phyloP scores from a whole-genome alignment of 192 early-diverging fungal species.

The Phycomyces blakesleeanus region DNA sequence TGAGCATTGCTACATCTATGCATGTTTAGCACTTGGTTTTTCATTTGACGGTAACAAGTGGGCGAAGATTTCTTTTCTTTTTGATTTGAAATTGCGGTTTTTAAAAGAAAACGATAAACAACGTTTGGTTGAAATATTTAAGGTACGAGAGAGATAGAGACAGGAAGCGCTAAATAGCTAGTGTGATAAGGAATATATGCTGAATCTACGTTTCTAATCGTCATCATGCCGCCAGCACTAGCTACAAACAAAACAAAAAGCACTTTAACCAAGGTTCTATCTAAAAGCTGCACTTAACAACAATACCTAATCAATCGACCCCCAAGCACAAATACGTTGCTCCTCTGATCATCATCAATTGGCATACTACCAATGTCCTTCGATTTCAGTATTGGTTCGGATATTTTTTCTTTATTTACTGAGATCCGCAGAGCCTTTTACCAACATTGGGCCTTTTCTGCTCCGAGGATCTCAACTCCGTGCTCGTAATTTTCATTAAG shows the following conservation, averaged over 20 bases:
- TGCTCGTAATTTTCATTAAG: not conserved
- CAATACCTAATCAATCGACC: constrained; percentile 7
- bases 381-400: not conserved
- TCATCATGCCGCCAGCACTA: not conserved
- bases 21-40: constrained; percentile 1
- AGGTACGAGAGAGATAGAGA: constrained; percentile 5
- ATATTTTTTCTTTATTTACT: constrained; percentile 7
- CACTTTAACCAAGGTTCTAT: constrained; percentile 7
- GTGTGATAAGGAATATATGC: constrained; percentile 7
- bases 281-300: constrained; percentile 2
- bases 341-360: not conserved
- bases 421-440: constrained; percentile 6
- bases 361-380: constrained; percentile 4
- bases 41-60: constrained; percentile 1
- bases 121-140: constrained; percentile 2
- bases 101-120: constrained; percentile 13
- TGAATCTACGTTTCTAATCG: constrained; percentile 2
- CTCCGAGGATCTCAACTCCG: constrained; percentile 9
- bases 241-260: not conserved
- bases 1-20: constrained; percentile 1
- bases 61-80: not conserved
- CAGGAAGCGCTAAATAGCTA: constrained; percentile 7
- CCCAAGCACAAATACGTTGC: not conserved
- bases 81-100: not conserved
- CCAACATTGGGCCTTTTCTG: constrained; percentile 1